phyloP scores from a whole-genome alignment of 768 basidiomycete species.

The Russula compacta region DNA sequence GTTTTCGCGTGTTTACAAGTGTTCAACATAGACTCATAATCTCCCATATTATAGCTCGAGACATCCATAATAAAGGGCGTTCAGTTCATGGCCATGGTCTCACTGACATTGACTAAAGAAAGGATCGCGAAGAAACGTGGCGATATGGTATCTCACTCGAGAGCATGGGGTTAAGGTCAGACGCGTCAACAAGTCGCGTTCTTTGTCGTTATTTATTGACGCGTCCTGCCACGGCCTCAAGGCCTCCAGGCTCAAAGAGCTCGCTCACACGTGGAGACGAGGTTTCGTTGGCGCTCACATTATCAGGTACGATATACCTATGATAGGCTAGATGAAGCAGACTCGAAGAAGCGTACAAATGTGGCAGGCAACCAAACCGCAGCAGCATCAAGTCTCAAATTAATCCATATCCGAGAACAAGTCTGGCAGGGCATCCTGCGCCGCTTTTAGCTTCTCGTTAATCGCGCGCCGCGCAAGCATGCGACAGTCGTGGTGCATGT shows the following conservation, averaged over 20 bases:
- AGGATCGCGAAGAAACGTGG: background rate
- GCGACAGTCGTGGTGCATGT: constrained; percentile 73
- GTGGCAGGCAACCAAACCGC: background rate
- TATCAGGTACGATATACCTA: background rate
- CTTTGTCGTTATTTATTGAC: constrained; percentile 16
- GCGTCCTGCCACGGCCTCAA: background rate
- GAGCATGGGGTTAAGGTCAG: constrained; percentile 9
- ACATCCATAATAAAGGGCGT: background rate
- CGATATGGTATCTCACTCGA: background rate
- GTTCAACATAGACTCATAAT: background rate
- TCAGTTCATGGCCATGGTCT: background rate
- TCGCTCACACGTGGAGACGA: background rate
- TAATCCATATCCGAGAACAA: constrained; percentile 40
- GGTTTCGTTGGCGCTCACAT: background rate
- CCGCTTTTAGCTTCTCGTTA: constrained; percentile 42
- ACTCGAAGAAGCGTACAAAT: background rate
- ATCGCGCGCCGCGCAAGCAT: constrained; percentile 48
- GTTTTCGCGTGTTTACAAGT: constrained; percentile 8
- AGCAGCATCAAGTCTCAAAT: background rate
- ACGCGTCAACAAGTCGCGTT: constrained; percentile 12
- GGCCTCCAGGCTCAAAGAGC: no score
- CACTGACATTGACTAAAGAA: background rate
- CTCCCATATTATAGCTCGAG: background rate
- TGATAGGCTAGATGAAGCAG: background rate
- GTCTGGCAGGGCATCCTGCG: constrained; percentile 54